These are phyloP conservation scores for Phytopythium vexans DNA, from an alignment of 352 stramenopile genomes.

Conservation along the genomic window DNA sequence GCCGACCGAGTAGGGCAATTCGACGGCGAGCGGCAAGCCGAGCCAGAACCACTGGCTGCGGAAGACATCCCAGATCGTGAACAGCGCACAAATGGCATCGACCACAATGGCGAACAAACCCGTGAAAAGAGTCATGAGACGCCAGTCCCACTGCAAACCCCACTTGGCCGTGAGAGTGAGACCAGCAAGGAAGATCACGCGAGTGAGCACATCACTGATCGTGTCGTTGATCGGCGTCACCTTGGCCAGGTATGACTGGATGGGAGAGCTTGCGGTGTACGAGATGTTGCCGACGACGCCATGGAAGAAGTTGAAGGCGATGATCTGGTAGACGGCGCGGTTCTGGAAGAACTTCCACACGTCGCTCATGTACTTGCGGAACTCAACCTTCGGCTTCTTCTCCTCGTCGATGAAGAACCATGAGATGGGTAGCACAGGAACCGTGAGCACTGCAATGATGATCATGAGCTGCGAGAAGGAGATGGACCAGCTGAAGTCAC, in stretches of 20 bases:
- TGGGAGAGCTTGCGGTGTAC: conserved; percentile 28
- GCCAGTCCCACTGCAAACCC: conserved; percentile 49
- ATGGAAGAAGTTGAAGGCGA: conserved; percentile 48
- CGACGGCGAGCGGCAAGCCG: conserved; percentile 32
- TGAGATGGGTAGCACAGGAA: conserved; percentile 12
- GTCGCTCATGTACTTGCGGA: conserved; percentile 16
- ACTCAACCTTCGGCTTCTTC: conserved; percentile 16
- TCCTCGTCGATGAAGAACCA: conserved; percentile 53
- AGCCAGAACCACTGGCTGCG: conserved; percentile 57
- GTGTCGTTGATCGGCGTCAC: conserved; percentile 44
- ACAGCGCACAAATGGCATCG: conserved; percentile 32
- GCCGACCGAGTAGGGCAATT: conserved; percentile 32
- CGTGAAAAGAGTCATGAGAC: conserved; percentile 31
- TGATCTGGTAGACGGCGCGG: conserved; percentile 46
- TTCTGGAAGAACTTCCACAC: conserved; percentile 53
- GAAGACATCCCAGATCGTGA: conserved; percentile 47
- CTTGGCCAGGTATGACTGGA: conserved; percentile 37
- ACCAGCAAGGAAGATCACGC: conserved; percentile 21
- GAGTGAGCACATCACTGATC: conserved; percentile 25
- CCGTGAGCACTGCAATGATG: conserved; percentile 7
- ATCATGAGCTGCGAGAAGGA: conserved; percentile 9
- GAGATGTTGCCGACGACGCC: conserved; percentile 36
- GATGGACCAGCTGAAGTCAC: conserved; percentile 12
- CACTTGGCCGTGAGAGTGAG: conserved; percentile 25
- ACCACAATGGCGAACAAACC: conserved; percentile 28